Evolutionary conservation across 1,284 basidiomycete genomes (phyloP), one percentile per base, ranked within the genome.

Genomic region (Trametes sp.): DNA sequence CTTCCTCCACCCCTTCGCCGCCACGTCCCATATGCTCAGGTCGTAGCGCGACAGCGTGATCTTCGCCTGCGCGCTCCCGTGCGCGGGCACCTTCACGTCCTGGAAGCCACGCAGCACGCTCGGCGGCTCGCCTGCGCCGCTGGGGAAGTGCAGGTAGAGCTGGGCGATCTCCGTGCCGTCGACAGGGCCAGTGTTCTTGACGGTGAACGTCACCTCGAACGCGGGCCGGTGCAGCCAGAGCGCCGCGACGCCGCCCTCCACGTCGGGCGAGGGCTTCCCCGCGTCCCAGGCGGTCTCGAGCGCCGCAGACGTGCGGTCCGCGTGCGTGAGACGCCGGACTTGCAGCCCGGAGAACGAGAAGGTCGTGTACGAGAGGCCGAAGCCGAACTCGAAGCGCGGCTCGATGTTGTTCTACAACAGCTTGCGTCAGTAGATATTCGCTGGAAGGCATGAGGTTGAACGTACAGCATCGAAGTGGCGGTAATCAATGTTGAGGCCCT

Each of bases 361-460:
- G 0, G 77, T 83, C 36, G 95, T 91, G 79, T 96, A 97, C 61
- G 89, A 92, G 68, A 96, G 76, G 0, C 94, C 94, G 74, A 87
- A 94, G 0, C 94, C 94, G 73, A 95, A 96, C 71, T 90, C 88
- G 73, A 83, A 90, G 35, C 87, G 84, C 36, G 87, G 87, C 21
- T 80, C 78, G 63, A 90, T 86, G 61, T 84, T 81, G 70, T 71
- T 69, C 71, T 75, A 41, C 26, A 35, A 5, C n/a, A 7, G 26
- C n/a, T 51, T 36, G 16, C 23, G 54, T 55, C n/a, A 60, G 51
- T 33, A 53, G 5, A 42, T 10, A 45, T 26, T 50, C 57, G 23
- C 41, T 46, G 28, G 60, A 44, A 28, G n/a, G 57, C n/a, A 24
- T 14, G 21, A 4, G 42, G n/a, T 6, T 16, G 14, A 10, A 78